phyloP scores from a whole-genome alignment of 306 rosid species.

The Sechiopsis laciniata region DNA sequence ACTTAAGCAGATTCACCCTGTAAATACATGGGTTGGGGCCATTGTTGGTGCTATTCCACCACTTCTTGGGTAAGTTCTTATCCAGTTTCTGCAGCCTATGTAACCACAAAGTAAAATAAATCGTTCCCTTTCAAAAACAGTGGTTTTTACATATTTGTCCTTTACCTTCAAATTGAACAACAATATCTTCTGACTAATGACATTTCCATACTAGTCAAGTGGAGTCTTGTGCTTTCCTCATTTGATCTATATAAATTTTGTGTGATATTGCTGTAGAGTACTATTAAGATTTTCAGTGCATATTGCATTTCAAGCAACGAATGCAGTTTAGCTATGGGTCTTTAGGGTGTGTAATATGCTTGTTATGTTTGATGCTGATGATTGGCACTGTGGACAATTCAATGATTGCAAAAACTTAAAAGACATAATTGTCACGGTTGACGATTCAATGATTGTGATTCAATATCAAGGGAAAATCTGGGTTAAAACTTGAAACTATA shows the following conservation, averaged over 20 bases:
- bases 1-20: constrained; percentile 88
- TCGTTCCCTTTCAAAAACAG: background rate
- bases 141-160: background rate
- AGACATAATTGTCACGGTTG: background rate
- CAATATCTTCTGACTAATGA: background rate
- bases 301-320: background rate
- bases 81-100: background rate
- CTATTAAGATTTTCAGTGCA: background rate
- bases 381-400: background rate
- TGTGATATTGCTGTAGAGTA: background rate
- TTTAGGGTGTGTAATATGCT: background rate
- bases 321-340: constrained; percentile 10
- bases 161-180: background rate
- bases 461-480: background rate
- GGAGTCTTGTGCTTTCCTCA: background rate
- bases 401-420: too few relatives aligned
- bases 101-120: background rate
- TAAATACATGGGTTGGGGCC: constrained; percentile 98
- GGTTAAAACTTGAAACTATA: constrained; percentile 2
- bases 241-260: background rate
- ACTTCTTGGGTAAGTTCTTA: constrained; percentile 69
- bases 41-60: constrained; percentile 97
- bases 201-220: background rate
- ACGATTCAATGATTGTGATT: background rate
- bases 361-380: constrained; percentile 2